These are phyloP conservation scores for Fusarium poae DNA, from an alignment of 2,329 filamentous ascomycete species.

Conservation along the genomic window DNA sequence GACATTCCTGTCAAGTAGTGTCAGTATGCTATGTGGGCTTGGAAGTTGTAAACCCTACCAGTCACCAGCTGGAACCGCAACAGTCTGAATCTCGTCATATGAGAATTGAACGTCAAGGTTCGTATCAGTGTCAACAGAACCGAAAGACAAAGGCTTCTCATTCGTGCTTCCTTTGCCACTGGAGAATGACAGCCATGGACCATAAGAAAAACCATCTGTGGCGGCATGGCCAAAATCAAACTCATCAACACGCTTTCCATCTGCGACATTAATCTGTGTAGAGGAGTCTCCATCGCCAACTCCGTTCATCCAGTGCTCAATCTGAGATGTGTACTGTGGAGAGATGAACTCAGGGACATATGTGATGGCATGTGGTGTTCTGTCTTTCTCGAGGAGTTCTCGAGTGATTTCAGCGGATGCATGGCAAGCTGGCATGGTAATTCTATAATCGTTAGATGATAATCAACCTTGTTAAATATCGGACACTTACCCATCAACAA, in stretches of 20 bases:
- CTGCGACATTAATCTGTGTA: conserved; percentile 24
- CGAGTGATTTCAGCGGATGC: conserved; percentile 34
- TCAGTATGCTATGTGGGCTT: not conserved
- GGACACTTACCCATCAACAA: conserved; percentile 14
- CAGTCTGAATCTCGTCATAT: conserved; percentile 39
- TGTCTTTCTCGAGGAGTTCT: conserved; percentile 27
- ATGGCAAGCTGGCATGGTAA: conserved; percentile 39
- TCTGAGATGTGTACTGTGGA: conserved; percentile 23
- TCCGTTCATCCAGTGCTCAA: conserved; percentile 39
- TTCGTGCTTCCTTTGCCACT: conserved; percentile 8
- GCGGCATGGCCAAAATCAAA: conserved; percentile 37
- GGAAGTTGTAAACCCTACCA: conserved; percentile 3
- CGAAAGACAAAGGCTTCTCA: conserved; percentile 16
- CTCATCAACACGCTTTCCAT: conserved; percentile 30
- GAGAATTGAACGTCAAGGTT: conserved; percentile 35
- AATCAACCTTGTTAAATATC: accelerated
- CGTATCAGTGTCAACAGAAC: conserved; percentile 25
- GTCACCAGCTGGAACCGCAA: conserved; percentile 27
- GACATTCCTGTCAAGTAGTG: conserved; percentile 23
- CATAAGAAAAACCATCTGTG: conserved; percentile 34
- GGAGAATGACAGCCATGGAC: conserved; percentile 33
- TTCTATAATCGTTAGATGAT: conserved; percentile 13
- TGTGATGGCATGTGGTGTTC: conserved; percentile 34
- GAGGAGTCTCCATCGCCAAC: conserved; percentile 36
- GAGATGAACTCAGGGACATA: conserved; percentile 36